phyloP scores from a whole-genome alignment of 2,329 filamentous ascomycete genomes.

The Aotearoamyces nothofagi region DNA sequence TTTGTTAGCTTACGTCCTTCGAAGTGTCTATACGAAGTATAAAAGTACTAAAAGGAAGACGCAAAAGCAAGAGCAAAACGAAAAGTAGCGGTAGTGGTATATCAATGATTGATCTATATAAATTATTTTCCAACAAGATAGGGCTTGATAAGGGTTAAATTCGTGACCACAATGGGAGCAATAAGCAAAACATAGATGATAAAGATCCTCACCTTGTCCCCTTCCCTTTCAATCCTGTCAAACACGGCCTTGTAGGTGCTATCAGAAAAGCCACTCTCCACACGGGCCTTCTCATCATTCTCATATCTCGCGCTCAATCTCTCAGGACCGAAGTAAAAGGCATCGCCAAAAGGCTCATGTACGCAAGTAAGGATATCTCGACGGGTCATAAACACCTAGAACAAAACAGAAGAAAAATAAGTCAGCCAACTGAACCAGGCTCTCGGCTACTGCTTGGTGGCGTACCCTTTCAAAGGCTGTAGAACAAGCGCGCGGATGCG shows the following conservation, averaged over 20 bases:
- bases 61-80: too few species aligned
- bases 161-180: background rate
- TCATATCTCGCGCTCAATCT: slow-evolving; percentile 67
- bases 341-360: slow-evolving; percentile 94
- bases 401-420: slow-evolving; percentile 3
- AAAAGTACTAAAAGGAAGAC: too few species aligned
- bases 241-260: slow-evolving; percentile 67
- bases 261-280: slow-evolving; percentile 48
- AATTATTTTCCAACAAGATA: too few species aligned
- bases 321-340: slow-evolving; percentile 92
- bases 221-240: slow-evolving; percentile 56
- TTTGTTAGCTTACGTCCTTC: too few species aligned
- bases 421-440: too few species aligned
- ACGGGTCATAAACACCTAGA: slow-evolving; percentile 90
- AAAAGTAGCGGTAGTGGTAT: too few species aligned
- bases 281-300: slow-evolving; percentile 40
- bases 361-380: slow-evolving; percentile 66
- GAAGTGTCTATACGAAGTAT: too few species aligned
- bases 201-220: slow-evolving; percentile 36
- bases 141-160: background rate
- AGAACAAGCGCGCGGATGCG: slow-evolving; percentile 87
- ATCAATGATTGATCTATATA: too few species aligned
- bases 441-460: too few species aligned
- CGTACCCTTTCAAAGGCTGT: slow-evolving; percentile 88
- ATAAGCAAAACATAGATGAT: slow-evolving; percentile 1